phyloP scores from a whole-genome alignment of 2,329 filamentous ascomycete genomes.

The Calonectria pauciramosa region DNA sequence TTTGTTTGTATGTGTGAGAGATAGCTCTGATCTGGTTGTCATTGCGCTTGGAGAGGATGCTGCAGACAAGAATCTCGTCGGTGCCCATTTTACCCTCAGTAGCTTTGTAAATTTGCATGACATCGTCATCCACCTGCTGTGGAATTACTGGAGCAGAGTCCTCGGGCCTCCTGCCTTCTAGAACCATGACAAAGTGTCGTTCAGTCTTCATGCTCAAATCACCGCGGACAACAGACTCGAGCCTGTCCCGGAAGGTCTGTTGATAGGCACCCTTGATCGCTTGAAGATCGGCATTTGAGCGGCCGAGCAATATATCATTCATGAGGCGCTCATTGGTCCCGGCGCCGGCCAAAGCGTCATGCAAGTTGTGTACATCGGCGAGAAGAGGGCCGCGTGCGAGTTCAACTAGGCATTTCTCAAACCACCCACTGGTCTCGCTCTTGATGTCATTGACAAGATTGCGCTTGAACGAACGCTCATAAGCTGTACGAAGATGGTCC shows the following conservation, averaged over 20 bases:
- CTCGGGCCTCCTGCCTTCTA: slow-evolving; percentile 81
- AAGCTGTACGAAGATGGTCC: slow-evolving; percentile 76
- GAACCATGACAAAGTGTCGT: slow-evolving; percentile 85
- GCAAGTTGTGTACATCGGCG: slow-evolving; percentile 79
- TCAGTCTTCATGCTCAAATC: slow-evolving; percentile 92
- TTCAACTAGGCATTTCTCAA: slow-evolving; percentile 81
- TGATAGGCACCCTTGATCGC: slow-evolving; percentile 88
- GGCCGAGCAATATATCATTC: slow-evolving; percentile 86
- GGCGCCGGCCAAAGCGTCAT: slow-evolving; percentile 79
- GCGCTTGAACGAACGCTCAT: slow-evolving; percentile 73
- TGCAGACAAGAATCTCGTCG: slow-evolving; percentile 83
- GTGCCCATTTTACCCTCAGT: slow-evolving; percentile 81
- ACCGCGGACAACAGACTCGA: slow-evolving; percentile 80
- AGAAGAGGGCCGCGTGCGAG: slow-evolving; percentile 84
- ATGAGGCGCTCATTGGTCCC: slow-evolving; percentile 91
- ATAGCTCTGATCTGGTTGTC: slow-evolving; percentile 90
- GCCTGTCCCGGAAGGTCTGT: slow-evolving; percentile 72
- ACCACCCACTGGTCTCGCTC: slow-evolving; percentile 81
- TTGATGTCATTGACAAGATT: slow-evolving; percentile 82
- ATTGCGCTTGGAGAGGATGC: slow-evolving; percentile 81
- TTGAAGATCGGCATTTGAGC: slow-evolving; percentile 88
- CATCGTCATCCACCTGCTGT: slow-evolving; percentile 81
- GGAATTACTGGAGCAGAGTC: slow-evolving; percentile 82
- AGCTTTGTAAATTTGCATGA: slow-evolving; percentile 81
- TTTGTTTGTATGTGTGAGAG: slow-evolving; percentile 78